phyloP scores from a whole-genome alignment of 1,284 basidiomycete species.

The Irpex sp. region DNA sequence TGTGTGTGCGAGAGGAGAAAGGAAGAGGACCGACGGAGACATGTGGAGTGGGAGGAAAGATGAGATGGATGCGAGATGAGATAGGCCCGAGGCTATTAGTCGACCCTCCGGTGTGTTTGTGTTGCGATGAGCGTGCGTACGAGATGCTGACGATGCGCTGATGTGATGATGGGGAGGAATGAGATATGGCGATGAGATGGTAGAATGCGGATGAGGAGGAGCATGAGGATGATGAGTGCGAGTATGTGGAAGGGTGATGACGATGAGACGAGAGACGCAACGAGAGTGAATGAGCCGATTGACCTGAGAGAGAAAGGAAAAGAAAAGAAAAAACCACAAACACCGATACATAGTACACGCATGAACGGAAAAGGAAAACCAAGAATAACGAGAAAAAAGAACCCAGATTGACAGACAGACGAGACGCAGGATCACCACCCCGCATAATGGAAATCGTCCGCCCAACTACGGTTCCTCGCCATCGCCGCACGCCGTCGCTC shows the following conservation, averaged over 20 bases:
- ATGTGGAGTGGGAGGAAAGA: neutral
- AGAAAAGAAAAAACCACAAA: neutral
- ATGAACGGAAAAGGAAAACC: neutral
- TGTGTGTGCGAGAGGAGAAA: neutral
- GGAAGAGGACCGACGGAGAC: neutral
- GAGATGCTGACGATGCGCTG: too few species aligned
- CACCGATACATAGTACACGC: neutral
- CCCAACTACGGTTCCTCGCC: constrained; percentile 65
- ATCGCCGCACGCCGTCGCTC: constrained; percentile 40
- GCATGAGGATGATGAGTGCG: neutral
- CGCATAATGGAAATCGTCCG: constrained; percentile 60
- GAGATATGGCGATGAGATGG: neutral
- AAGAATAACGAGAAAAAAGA: neutral
- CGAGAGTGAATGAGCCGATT: neutral
- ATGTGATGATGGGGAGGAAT: neutral
- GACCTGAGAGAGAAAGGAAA: neutral
- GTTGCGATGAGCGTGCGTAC: too few species aligned
- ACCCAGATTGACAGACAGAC: constrained; percentile 1
- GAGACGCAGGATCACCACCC: constrained; percentile 47
- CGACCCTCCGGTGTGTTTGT: too few species aligned
- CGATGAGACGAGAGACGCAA: neutral
- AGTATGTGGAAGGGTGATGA: neutral
- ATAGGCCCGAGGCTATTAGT: too few species aligned
- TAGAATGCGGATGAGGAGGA: neutral
- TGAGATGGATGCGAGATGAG: neutral